Evolutionary conservation across 2,329 filamentous ascomycete species (phyloP), one percentile per base, ranked within the genome.

Genomic region (Claviceps citrina): DNA sequence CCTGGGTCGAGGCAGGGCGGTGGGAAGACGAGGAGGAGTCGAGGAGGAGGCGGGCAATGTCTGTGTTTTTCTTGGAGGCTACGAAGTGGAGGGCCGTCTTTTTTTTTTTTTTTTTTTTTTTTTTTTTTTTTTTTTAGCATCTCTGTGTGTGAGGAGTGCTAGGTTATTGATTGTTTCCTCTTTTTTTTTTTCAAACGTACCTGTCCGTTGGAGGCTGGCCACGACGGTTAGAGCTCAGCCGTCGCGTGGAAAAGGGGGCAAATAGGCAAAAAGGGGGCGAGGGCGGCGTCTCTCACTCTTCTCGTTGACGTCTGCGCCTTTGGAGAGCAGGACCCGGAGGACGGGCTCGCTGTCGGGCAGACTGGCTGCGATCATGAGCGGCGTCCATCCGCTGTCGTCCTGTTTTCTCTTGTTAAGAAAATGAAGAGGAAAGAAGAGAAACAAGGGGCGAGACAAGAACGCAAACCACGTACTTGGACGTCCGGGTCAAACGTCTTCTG

Each of bases 61-160:
- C 84, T 33, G 95, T 66, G 55, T 93, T 87, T 52, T 76, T 76
- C 61, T 98, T 98, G 25, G 86, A 94, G 12, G 84, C 81, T 36
- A 86, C 78, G 55, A 96, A 94, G 60, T 96, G 89, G 16, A 98
- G 72, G 8, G 81, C 84, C 18, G 86, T 94, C 74, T 93, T 24
- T 24, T 24, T 24, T 24, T 5, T 24, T 24, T 24, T 24, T 8
- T 24, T 24, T 24, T 24, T 24, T 8, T 24, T 24, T 24, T 8
- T 24, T 24, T 24, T 8, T 24, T 24, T 24, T 8, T 24, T 24
- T 24, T 8, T 20, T 20, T 13, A n/a, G n/a, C n/a, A n/a, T n/a
- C n/a, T n/a, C n/a, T n/a, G n/a, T n/a, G n/a, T n/a, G n/a, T n/a
- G n/a, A n/a, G n/a, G n/a, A n/a, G n/a, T n/a, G n/a, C n/a, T n/a